A percentile compares a stretch with the other conserved stretches of the same genome.
Conservation (phyloP, 2,329 filamentous ascomycete genomes). For the Lecanicillium sp. region DNA sequence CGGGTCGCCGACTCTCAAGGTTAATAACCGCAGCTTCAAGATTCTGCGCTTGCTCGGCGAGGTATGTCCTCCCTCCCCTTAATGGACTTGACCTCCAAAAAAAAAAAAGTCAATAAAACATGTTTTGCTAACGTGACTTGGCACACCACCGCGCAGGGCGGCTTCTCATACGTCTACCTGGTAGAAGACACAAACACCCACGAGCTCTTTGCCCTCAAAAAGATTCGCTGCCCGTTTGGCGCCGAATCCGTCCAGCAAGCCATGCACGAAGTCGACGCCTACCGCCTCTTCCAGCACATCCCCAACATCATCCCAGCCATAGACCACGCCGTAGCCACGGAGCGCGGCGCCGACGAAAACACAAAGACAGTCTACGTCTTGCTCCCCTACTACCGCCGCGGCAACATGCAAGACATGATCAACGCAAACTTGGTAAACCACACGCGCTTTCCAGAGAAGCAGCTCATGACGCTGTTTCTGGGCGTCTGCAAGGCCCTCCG, state of each 20-base stretch:
- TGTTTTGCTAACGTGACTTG: no score
- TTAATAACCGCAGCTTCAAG: conserved; percentile 93
- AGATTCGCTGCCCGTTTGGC: conserved; percentile 97
- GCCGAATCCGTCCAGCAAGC: conserved; percentile 92
- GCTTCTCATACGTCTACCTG: conserved; percentile 98
- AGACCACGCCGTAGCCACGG: conserved; percentile 74
- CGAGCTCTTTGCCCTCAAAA: conserved; percentile 89
- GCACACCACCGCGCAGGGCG: no score
- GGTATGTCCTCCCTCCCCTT: conserved; percentile 38
- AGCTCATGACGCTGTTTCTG: conserved; percentile 82
- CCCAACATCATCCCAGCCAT: conserved; percentile 80
- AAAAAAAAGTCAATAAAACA: background rate
- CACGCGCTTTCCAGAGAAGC: conserved; percentile 76
- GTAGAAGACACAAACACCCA: conserved; percentile 83
- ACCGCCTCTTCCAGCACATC: conserved; percentile 76
- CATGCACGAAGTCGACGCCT: conserved; percentile 95
- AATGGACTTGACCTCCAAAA: background rate
- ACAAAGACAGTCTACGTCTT: conserved; percentile 95
- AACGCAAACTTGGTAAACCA: conserved; percentile 98
- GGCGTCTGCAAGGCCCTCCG: conserved; percentile 84
- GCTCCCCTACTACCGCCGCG: conserved; percentile 87
- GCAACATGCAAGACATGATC: conserved; percentile 96
- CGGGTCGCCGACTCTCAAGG: conserved; percentile 84
- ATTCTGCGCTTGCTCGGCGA: conserved; percentile 89
- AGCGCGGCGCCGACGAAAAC: conserved; percentile 53